phyloP scores from a whole-genome alignment of 1,284 basidiomycete species.

The Sanghuangporus weigelae region DNA sequence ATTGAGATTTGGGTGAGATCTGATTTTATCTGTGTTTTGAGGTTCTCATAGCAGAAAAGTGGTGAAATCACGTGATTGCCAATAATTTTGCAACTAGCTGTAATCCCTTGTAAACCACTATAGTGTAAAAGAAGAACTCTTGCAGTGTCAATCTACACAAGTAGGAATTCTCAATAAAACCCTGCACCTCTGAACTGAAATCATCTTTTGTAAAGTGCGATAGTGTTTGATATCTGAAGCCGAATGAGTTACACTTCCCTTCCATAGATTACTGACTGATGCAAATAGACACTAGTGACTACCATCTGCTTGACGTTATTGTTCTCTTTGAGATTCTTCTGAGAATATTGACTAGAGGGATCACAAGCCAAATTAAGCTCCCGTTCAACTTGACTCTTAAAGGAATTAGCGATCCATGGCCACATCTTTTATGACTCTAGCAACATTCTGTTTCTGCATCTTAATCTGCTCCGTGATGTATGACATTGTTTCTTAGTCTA shows the following conservation, averaged over 20 bases:
- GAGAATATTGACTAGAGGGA: constrained; percentile 90
- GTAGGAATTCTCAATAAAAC: constrained; percentile 99
- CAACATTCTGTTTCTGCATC: no score
- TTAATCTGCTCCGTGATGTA: no score
- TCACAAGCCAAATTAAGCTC: constrained; percentile 97
- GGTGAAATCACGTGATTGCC: no score
- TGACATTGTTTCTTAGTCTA: constrained; percentile 84
- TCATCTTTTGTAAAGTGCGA: constrained; percentile 99
- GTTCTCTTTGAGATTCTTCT: constrained; percentile 94
- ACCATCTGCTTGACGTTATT: constrained; percentile 99
- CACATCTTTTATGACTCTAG: no score
- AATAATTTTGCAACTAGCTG: no score
- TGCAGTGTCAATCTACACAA: constrained; percentile 95
- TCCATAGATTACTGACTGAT: constrained; percentile 99
- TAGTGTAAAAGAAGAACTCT: constrained; percentile 99
- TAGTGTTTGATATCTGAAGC: constrained; percentile 93
- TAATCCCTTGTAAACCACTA: constrained; percentile 98
- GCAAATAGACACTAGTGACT: constrained; percentile 96
- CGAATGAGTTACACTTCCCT: constrained; percentile 97
- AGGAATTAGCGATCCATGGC: no score
- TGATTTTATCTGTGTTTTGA: no score
- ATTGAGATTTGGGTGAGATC: no score
- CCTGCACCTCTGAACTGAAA: constrained; percentile 95
- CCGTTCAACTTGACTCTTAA: no score
- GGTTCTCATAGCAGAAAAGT: no score